Evolutionary conservation across 768 basidiomycete genomes (phyloP).

Genomic region (Leucogyrophana mollusca): DNA sequence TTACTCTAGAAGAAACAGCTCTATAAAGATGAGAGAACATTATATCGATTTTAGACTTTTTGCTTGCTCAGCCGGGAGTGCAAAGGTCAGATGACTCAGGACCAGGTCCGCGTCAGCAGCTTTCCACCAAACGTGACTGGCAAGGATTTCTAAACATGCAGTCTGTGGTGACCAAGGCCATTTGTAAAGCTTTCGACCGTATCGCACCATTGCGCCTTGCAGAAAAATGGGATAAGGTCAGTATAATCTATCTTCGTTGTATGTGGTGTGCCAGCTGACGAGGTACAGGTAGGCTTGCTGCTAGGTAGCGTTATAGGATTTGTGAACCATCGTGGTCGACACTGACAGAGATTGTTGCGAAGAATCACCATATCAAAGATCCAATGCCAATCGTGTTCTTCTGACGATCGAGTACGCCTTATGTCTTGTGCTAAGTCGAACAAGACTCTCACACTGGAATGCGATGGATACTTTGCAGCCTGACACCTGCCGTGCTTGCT

Average conservation of each 20-base stretch:
- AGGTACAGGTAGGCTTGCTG: conserved; percentile 63
- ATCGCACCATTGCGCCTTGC: conserved; percentile 87
- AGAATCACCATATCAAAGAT: conserved; percentile 56
- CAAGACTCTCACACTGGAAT: background rate
- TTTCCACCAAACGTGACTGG: background rate
- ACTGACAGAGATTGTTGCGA: too few relatives aligned
- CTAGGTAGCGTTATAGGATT: conserved; percentile 62
- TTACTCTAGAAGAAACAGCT: conserved; percentile 6
- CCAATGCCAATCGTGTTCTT: conserved; percentile 48
- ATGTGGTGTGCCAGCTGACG: conserved; percentile 3
- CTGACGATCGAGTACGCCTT: conserved; percentile 68
- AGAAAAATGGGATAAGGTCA: conserved; percentile 93
- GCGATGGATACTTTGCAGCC: conserved; percentile 45
- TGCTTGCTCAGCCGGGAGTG: background rate
- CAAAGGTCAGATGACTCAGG: conserved; percentile 1
- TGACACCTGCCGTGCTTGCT: conserved; percentile 67
- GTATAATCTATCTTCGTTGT: conserved; percentile 25
- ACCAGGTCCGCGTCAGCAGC: background rate
- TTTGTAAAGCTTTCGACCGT: conserved; percentile 71
- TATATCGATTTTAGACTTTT: background rate
- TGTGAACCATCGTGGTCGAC: conserved; percentile 3
- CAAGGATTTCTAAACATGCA: conserved; percentile 1
- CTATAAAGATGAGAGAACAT: conserved; percentile 6
- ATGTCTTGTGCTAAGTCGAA: conserved; percentile 19
- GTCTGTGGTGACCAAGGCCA: conserved; percentile 36